Evolutionary conservation across 139 green algal genomes (phyloP).

Genomic region (Klebsormidium nitens): DNA sequence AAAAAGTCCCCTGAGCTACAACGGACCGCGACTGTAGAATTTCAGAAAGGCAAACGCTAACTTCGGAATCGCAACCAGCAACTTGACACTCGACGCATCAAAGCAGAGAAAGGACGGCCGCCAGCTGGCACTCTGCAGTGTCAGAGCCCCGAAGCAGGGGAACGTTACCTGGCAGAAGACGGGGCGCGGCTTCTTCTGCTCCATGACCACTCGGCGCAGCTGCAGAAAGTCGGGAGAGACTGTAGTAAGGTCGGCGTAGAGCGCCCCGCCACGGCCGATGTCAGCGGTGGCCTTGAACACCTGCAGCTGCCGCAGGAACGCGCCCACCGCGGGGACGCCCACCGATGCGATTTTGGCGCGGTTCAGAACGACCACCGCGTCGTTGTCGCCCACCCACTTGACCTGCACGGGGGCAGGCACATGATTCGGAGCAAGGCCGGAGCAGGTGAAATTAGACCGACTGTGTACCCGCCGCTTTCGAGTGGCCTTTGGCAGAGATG

Average conservation of each 20-base stretch:
- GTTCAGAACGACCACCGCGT: not conserved
- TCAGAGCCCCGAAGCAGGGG: no score
- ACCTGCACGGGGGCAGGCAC: no score
- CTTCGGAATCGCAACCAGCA: no score
- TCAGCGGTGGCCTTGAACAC: constrained; percentile 25
- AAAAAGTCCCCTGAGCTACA: no score
- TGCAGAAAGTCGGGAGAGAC: constrained; percentile 9
- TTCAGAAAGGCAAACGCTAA: not conserved
- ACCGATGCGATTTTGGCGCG: constrained; percentile 11
- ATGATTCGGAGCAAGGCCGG: no score
- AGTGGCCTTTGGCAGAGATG: no score
- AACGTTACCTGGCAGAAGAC: constrained; percentile 26
- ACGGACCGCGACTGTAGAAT: not conserved
- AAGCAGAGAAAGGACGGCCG: no score
- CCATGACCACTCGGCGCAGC: constrained; percentile 16
- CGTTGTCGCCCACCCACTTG: not conserved
- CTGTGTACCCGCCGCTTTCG: no score
- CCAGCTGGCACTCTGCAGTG: no score
- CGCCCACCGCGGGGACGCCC: constrained; percentile 5
- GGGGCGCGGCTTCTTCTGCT: constrained; percentile 13
- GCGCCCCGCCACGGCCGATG: not conserved
- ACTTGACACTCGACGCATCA: no score
- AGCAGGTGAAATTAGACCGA: no score
- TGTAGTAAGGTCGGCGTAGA: constrained; percentile 7
- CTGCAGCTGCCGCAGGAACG: constrained; percentile 16